Evolutionary conservation across 441 rosid genomes (phyloP), one percentile per base, ranked within the genome.

Genomic region (Pelargonium myrrhifolium): DNA sequence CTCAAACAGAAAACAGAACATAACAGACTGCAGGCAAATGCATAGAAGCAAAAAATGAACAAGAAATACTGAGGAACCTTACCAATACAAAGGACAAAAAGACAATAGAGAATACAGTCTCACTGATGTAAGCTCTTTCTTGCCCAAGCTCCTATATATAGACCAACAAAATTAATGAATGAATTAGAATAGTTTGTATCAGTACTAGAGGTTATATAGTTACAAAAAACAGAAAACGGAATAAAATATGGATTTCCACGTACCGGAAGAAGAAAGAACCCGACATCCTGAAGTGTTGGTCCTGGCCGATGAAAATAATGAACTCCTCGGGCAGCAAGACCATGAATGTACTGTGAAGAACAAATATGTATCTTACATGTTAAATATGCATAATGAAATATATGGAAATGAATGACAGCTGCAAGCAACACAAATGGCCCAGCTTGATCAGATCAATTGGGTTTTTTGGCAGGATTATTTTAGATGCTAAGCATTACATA

Each of bases 241-340:
- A 55, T 9, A 55, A 3, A 2, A 20, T 55, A 18, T 51, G 53
- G 4, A 31, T 31, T 1, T 21, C 64, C 69, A 87, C 90, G 63
- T 61, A 94, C 99, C 81, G 98, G 97, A 77, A 94, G 94, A 65
- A 95, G 68, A 66, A 82, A 72, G 87, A 90, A 94, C 1, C 98
- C 99, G 65, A 82, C 84, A 78, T 94, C 99, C 81, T 90, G 96
- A 63, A 94, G 89, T 2, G 76, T 79, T 14, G 96, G 96, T 26
- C 97, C 99, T 0, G 98, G 93, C 69, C 81, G 86, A 75, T 95
- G 99, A 65, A 95, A 68, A 79, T 89, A 95, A 80, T 92, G 99
- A 69, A 95, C 96, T 77, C 99, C 99, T 65, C 89, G 80, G 26
- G 99, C 98, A 77, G 99, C 93, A 76, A 92, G 79, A 70, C 99